A percentile compares a stretch with the other conserved stretches of the same genome.
Evolutionary conservation across 305 asterid species (phyloP).

Genomic region (Ilex paraguariensis): DNA sequence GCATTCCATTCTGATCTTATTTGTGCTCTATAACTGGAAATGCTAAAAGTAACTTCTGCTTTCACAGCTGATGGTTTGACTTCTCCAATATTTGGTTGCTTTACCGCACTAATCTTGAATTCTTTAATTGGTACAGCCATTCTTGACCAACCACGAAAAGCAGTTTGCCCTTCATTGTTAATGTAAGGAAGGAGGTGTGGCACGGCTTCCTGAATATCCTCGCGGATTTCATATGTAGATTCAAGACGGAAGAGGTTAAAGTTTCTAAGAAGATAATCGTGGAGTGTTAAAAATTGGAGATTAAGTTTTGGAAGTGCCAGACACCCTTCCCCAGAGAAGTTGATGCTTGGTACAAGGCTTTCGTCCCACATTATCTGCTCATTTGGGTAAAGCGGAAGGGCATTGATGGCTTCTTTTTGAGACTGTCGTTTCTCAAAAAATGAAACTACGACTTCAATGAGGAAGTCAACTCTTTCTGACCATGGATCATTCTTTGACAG

Average conservation of each 20-base stretch:
- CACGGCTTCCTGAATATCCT: constrained; percentile 97
- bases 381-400: constrained; percentile 95
- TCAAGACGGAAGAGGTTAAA: constrained; percentile 98
- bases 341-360: constrained; percentile 97
- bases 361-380: constrained; percentile 99
- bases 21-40: constrained; percentile 92
- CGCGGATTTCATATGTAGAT: constrained; percentile 97
- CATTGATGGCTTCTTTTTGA: constrained; percentile 94
- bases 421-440: constrained; percentile 93
- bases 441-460: constrained; percentile 86
- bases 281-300: constrained; percentile 91
- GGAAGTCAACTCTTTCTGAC: constrained; percentile 93
- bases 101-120: constrained; percentile 69
- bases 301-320: constrained; percentile 97
- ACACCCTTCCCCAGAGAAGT: constrained; percentile 99
- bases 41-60: constrained; percentile 83
- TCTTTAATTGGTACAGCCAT: constrained; percentile 95
- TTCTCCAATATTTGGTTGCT: constrained; percentile 97
- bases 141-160: constrained; percentile 99
- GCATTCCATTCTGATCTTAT: constrained; percentile 98
- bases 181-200: constrained; percentile 88
- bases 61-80: constrained; percentile 92
- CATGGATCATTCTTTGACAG: constrained; percentile 80
- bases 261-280: constrained; percentile 94
- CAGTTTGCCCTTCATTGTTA: constrained; percentile 92